Evolutionary conservation across 23 red algal species (phyloP).

Genomic region (Gracilaria domingensis): DNA sequence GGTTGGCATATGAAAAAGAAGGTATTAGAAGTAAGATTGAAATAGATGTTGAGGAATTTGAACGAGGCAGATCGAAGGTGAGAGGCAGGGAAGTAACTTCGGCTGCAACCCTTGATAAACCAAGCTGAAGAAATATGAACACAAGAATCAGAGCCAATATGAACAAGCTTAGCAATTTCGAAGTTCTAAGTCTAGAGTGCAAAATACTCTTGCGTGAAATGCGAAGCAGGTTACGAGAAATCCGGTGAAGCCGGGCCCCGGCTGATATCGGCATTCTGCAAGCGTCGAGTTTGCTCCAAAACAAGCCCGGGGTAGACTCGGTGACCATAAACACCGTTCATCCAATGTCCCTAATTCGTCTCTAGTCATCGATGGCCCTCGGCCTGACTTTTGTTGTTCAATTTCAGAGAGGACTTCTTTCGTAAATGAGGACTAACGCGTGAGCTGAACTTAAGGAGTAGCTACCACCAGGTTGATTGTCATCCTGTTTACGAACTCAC

Average conservation of each 20-base stretch:
- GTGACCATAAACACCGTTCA: neutral
- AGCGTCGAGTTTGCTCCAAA: neutral
- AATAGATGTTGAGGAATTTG: neutral
- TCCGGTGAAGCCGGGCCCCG: conserved; percentile 7
- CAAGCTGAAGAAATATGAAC: neutral
- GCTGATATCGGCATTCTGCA: conserved; percentile 5
- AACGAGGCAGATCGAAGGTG: neutral
- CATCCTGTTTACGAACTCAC: no score
- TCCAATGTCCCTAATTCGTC: neutral
- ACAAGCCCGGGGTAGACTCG: neutral
- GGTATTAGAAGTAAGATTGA: conserved; percentile 56
- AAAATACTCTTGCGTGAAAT: conserved; percentile 26
- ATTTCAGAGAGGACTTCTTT: neutral
- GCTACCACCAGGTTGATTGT: no score
- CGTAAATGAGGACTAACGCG: neutral
- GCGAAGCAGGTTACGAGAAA: conserved; percentile 37
- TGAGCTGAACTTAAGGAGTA: no score
- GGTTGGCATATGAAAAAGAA: conserved; percentile 15
- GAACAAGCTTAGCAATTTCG: neutral
- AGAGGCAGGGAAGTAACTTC: conserved; percentile 9
- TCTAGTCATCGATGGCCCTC: neutral
- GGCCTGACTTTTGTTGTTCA: neutral
- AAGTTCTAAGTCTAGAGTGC: neutral
- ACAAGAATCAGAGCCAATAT: conserved; percentile 2
- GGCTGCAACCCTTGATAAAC: neutral